Evolutionary conservation across 345 rosid genomes (phyloP), one percentile per base, ranked within the genome.

Genomic region (Hibiscus mutabilis): DNA sequence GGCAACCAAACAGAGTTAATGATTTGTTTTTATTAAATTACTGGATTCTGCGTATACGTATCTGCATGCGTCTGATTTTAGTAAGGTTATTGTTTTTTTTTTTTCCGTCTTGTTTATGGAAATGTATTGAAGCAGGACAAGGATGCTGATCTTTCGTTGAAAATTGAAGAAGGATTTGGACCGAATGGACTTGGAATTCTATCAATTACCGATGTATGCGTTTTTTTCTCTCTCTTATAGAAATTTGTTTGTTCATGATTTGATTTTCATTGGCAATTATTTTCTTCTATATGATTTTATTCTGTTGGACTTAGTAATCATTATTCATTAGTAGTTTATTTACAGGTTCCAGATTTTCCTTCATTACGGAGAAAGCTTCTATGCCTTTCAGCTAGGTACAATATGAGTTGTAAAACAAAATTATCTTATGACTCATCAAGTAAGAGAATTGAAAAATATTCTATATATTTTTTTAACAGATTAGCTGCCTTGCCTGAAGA

Each of bases 131-230:
- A 73, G 76, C 73, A 89, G 97, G 93, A 94, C 77, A 85, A 66
- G 77, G 63, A 71, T 51, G 76, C 79, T 61, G 90, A 89, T 76
- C 80, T 91, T 72, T 88, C 97, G 14, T 46, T 10, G 70, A 88
- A 85, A 85, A 94, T 94, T 71, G 93, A 87, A 78, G 75, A 86
- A 79, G 98, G 93, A 37, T 87, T 94, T 60, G 97, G 98, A 82
- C 89, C 93, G 15, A 81, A 84, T 52, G 98, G 95, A 44, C 87
- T 91, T 29, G 98, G 98, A 59, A 91, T 94, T 70, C 78, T 94
- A 49, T 82, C 96, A 16, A 75, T 94, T 72, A 79, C 86, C 15
- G 88, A 83, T 63, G 98, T 89, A 85, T 5, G 71, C 19, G 6
- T 47, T 13, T 4, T 40, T 22, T 13, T 21, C 5, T 24, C 12